Conservation (phyloP, 2,329 filamentous ascomycete genomes). For the Colletotrichum lini region DNA sequence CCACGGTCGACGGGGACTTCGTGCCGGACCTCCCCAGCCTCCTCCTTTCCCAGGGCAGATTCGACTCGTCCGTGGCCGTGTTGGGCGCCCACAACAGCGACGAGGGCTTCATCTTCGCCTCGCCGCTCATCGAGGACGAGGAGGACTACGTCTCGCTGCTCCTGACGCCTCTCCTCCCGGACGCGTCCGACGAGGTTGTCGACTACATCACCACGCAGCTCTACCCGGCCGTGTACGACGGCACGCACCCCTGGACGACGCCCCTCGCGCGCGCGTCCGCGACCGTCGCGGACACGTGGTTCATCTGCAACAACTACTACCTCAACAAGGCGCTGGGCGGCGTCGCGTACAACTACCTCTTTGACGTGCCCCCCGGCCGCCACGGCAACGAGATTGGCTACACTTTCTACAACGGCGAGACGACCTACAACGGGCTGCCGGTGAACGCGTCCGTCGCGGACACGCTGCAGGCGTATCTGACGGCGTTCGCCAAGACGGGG, state of each 20-base stretch:
- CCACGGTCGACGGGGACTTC: slow-evolving; percentile 32
- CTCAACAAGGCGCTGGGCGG: not conserved
- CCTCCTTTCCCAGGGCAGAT: slow-evolving; percentile 27
- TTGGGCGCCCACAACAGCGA: slow-evolving; percentile 60
- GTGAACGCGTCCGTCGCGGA: slow-evolving; percentile 44
- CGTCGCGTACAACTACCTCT: not conserved
- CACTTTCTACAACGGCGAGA: not conserved
- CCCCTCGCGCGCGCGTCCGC: slow-evolving; percentile 52
- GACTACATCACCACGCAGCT: slow-evolving; percentile 47
- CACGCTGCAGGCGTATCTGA: slow-evolving; percentile 51
- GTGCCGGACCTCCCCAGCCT: slow-evolving; percentile 32
- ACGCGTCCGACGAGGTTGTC: not conserved
- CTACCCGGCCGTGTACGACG: slow-evolving; percentile 55
- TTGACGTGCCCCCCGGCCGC: not conserved
- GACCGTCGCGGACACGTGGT: not conserved
- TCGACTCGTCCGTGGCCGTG: slow-evolving; percentile 21
- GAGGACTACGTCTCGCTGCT: not conserved
- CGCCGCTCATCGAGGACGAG: slow-evolving; percentile 59
- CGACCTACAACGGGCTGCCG: not conserved
- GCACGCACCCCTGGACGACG: slow-evolving; percentile 32
- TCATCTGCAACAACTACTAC: not conserved
- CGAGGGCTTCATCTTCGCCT: slow-evolving; percentile 62
- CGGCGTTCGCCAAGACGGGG: slow-evolving; percentile 49
- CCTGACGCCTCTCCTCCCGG: not conserved
- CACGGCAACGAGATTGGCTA: not conserved